Evolutionary conservation across 352 stramenopile genomes (phyloP).

Genomic region (Globisporangium cederbergense): DNA sequence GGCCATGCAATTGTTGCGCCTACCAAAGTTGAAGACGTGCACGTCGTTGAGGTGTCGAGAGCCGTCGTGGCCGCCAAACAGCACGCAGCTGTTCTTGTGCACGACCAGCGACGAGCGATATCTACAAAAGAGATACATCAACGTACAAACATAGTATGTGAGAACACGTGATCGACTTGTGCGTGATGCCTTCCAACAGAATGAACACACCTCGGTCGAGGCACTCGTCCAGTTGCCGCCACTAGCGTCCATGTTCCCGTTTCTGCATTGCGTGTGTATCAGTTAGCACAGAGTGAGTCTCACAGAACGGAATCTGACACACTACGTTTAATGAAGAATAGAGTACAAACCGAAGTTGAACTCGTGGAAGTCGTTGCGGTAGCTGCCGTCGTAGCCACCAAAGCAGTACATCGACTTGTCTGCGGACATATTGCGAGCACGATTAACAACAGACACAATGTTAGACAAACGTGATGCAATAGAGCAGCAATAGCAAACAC

Average conservation of each 20-base stretch:
- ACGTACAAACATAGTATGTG: background rate
- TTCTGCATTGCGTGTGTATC: slow-evolving; percentile 31
- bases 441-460: background rate
- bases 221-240: slow-evolving; percentile 59
- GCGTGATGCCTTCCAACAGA: background rate
- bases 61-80: slow-evolving; percentile 97
- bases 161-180: background rate
- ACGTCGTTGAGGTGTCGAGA: slow-evolving; percentile 97
- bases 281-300: background rate
- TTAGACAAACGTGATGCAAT: background rate
- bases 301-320: background rate
- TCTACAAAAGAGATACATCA: slow-evolving; percentile 21
- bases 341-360: slow-evolving; percentile 87
- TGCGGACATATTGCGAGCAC: slow-evolving; percentile 12
- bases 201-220: slow-evolving; percentile 46
- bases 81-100: slow-evolving; percentile 90
- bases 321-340: background rate
- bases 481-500: background rate
- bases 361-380: slow-evolving; percentile 96
- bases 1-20: background rate
- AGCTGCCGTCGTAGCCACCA: slow-evolving; percentile 94
- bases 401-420: slow-evolving; percentile 89
- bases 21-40: slow-evolving; percentile 95
- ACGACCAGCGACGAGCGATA: slow-evolving; percentile 91
- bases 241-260: slow-evolving; percentile 88